A percentile compares a stretch with the other conserved stretches of the same genome.
Evolutionary conservation across 148 eudicot genomes (phyloP).

Genomic region (Rheum nobile): DNA sequence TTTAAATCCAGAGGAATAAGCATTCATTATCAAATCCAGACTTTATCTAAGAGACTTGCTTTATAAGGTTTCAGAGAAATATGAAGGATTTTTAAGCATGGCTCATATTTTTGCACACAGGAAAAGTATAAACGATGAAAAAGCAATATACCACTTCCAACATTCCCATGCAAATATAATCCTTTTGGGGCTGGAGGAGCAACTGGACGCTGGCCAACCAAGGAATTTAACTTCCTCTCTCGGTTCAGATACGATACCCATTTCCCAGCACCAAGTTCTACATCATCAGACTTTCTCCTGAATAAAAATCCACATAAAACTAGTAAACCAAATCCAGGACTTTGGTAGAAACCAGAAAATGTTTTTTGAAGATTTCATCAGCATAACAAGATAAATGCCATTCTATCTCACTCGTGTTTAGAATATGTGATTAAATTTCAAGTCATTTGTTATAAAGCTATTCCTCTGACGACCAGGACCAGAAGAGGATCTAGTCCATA

Average conservation of each 20-base stretch:
- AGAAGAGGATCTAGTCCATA: too few species aligned
- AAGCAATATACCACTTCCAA: slow-evolving; percentile 76
- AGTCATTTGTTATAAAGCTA: not conserved
- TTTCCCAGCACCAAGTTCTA: slow-evolving; percentile 87
- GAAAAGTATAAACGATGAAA: slow-evolving; percentile 1
- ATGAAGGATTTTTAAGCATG: not conserved
- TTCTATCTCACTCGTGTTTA: not conserved
- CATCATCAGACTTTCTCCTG: slow-evolving; percentile 45
- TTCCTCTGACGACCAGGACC: not conserved
- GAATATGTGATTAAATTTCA: not conserved
- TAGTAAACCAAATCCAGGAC: not conserved
- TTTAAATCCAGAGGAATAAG: too few species aligned
- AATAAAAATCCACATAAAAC: slow-evolving; percentile 11
- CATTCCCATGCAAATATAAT: slow-evolving; percentile 86
- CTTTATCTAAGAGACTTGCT: not conserved
- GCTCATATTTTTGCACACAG: not conserved
- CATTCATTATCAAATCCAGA: not conserved
- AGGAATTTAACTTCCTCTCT: slow-evolving; percentile 70
- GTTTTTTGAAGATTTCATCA: not conserved
- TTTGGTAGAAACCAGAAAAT: not conserved
- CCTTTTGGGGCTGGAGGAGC: slow-evolving; percentile 94
- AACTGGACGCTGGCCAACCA: slow-evolving; percentile 61
- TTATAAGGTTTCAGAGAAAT: not conserved
- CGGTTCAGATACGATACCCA: slow-evolving; percentile 96
- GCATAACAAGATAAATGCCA: not conserved